These are phyloP conservation scores for Citrus glauca DNA, from an alignment of 345 rosid species.

Conservation along the genomic window DNA sequence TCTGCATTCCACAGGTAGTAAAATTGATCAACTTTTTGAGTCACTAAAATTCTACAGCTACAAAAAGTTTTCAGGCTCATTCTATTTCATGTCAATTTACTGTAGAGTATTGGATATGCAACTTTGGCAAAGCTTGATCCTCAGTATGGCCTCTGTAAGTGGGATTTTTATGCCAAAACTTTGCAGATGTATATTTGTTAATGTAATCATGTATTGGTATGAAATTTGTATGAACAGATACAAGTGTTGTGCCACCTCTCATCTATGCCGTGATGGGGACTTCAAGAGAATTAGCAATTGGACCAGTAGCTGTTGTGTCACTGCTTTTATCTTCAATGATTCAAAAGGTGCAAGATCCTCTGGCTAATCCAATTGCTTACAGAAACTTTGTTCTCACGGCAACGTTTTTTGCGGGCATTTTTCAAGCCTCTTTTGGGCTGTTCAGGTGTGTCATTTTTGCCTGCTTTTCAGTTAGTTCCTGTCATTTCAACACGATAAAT, in stretches of 20 bases:
- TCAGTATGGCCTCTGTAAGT: slow-evolving; percentile 89
- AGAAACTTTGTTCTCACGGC: slow-evolving; percentile 62
- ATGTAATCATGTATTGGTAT: neutral
- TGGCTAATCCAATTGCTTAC: slow-evolving; percentile 55
- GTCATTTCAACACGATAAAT: neutral
- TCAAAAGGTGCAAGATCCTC: slow-evolving; percentile 57
- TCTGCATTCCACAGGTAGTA: slow-evolving; percentile 89
- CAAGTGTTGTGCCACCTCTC: slow-evolving; percentile 86
- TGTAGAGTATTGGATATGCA: slow-evolving; percentile 92
- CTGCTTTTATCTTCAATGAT: slow-evolving; percentile 80
- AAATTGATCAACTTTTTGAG: no score
- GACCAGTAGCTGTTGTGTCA: slow-evolving; percentile 94
- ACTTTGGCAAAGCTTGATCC: slow-evolving; percentile 93
- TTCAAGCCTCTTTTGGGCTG: slow-evolving; percentile 77
- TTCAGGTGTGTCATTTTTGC: slow-evolving; percentile 38
- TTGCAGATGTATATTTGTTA: neutral
- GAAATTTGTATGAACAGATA: slow-evolving; percentile 35
- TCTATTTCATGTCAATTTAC: neutral
- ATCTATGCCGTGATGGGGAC: slow-evolving; percentile 90
- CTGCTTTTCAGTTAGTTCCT: neutral
- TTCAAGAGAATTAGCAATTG: slow-evolving; percentile 85
- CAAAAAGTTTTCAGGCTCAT: neutral
- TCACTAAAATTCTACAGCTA: neutral
- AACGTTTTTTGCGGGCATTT: slow-evolving; percentile 80
- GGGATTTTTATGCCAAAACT: neutral